phyloP scores from a whole-genome alignment of 2,329 filamentous ascomycete genomes.

The Pseudohalonectria lignicola region DNA sequence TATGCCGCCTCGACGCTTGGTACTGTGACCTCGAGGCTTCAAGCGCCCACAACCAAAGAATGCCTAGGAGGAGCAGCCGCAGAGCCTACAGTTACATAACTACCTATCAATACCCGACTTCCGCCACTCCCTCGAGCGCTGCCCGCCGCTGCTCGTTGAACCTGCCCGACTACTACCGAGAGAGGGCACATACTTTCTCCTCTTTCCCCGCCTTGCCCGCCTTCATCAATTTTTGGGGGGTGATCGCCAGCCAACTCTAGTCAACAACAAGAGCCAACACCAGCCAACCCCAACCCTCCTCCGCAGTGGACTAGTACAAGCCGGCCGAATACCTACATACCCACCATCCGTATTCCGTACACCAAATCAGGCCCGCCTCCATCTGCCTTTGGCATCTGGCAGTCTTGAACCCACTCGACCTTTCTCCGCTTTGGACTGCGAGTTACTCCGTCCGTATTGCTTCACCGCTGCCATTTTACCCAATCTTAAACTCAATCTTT shows the following conservation, averaged over 20 bases:
- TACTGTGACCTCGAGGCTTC: neutral
- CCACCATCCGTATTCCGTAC: too few species aligned
- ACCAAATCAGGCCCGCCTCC: slow-evolving; percentile 6
- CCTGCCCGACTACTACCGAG: slow-evolving; percentile 8
- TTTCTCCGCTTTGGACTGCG: slow-evolving; percentile 10
- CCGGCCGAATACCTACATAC: too few species aligned
- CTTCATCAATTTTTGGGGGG: slow-evolving; percentile 8
- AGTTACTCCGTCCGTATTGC: neutral
- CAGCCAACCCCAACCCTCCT: neutral
- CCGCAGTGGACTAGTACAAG: neutral
- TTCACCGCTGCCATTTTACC: neutral
- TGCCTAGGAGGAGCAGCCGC: neutral
- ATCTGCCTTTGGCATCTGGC: slow-evolving; percentile 15
- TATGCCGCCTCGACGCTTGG: neutral
- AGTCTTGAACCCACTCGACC: slow-evolving; percentile 7
- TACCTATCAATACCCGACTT: neutral
- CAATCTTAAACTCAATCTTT: neutral
- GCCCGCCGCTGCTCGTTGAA: slow-evolving; percentile 7
- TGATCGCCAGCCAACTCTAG: too few species aligned
- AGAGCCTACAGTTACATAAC: neutral
- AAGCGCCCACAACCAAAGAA: neutral
- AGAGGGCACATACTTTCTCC: slow-evolving; percentile 14
- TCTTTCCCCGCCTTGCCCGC: slow-evolving; percentile 22
- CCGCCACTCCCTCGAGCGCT: slow-evolving; percentile 3
- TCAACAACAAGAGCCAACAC: too few species aligned